Base-by-base conservation (phyloP, 2,329 filamentous ascomycete species). In the Trichoderma sp. region DNA sequence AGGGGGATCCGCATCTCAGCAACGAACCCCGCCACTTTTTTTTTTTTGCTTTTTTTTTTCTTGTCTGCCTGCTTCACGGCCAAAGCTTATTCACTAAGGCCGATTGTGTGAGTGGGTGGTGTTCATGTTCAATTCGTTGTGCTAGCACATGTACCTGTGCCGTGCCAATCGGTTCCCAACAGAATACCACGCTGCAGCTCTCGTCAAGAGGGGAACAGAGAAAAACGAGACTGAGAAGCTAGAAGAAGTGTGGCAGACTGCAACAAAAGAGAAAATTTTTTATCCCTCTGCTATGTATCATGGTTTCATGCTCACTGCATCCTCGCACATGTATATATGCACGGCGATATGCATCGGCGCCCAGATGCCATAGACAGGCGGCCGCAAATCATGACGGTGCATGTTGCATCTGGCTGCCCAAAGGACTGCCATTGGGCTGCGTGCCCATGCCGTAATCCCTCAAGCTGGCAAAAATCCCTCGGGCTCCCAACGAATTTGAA, bases 161-260 rank as follows among this genome's bases (percentile, higher is more conserved):
- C 19, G 13, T 68, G 59, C 67, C 45, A 65, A 68, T 65, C 67
- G n/a, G 37, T 65, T 57, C 67, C 67, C 67, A 68, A 68, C 67
- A 65, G 50, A 48, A 50, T 58, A 32, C 50, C 37, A 45, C 58
- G 57, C 53, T 39, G 34, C 56, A 52, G 32, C 53, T 39, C 19
- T 58, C 29, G 37, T 12, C 27, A 34, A 48, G 15, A 27, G 39
- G 19, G 13, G 29, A 19, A n/a, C 10, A 52, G 34, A 66, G 29
- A 57, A 2, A 57, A 35, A 35, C 29, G 13, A 27, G 54, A 29
- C 15, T 13, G 25, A 52, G 25, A 52, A 53, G 27, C 19, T 22
- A 50, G 15, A 56, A 56, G 8, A 25, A 22, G 54, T 39, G 63
- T 65, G 63, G 29, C 52, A 42, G 54, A 52, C 32, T 48, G 42